Evolutionary conservation across 2,329 filamentous ascomycete species (phyloP), one percentile per base, ranked within the genome.

Genomic region (Knufia petricola): DNA sequence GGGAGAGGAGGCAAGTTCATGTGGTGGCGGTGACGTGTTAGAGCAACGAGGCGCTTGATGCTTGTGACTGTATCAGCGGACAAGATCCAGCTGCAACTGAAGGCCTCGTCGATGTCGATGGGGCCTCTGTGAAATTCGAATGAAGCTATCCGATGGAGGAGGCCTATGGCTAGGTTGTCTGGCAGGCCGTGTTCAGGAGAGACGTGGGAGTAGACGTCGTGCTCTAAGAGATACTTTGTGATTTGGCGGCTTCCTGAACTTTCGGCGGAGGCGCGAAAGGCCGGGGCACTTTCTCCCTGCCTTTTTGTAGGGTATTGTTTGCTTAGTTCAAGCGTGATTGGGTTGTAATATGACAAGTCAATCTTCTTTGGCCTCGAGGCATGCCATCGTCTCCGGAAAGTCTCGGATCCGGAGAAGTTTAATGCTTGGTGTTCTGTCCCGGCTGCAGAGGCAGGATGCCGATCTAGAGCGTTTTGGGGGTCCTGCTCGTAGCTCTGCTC

Each of bases 61-160:
- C 69, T 65, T 34, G 60, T 57, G 3, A 63, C 34, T 17, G 59
- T 60, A 3, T 58, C 52, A 45, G 67, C 64, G 20, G 62, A 66
- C 44, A 74, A 57, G 19, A 74, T 63, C 71, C 71, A 74, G 15
- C 69, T 64, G 70, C 71, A 74, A 15, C 60, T 55, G 49, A 67
- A 61, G 21, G 73, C 64, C 59, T 73, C 69, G 3, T 58, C 53
- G 15, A 59, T 55, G 39, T 60, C 61, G 53, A 66, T 2, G 12
- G 13, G 8, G 9, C 19, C 12, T 8, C 20, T 23, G 2, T 15
- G 30, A 12, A 15, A 23, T 10, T 20, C 12, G 15, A 10, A 34
- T 8, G n/a, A 3, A 12, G 3, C 6, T 21, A 15, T 36, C 31
- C n/a, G n/a, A n/a, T n/a, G 30, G 39, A 41, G 13, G 23, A 41